These are phyloP conservation scores for Euphrasia arctica DNA, from an alignment of 305 asterid species.

Conservation along the genomic window DNA sequence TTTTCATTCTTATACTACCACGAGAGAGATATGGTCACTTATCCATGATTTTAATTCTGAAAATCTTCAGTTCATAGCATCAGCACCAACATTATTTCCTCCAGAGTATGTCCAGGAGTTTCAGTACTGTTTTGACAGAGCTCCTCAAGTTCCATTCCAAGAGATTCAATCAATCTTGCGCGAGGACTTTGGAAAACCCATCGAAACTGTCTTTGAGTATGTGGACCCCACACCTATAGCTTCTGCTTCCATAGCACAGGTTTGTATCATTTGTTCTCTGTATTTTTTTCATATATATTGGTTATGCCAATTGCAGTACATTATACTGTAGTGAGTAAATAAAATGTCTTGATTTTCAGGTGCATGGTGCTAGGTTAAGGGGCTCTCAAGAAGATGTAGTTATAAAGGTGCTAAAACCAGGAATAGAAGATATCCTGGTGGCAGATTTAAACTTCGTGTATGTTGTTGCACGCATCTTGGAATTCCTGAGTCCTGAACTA, in stretches of 20 bases:
- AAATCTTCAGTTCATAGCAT: conserved; percentile 80
- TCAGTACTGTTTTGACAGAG: conserved; percentile 92
- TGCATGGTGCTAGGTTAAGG: conserved; percentile 90
- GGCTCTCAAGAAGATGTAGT: conserved; percentile 87
- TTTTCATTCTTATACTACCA: background rate
- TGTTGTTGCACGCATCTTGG: conserved; percentile 86
- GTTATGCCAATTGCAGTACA: background rate
- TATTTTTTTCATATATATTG: background rate
- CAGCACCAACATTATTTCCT: conserved; percentile 95
- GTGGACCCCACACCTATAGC: conserved; percentile 95
- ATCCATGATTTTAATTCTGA: conserved; percentile 22
- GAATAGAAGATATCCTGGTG: conserved; percentile 83
- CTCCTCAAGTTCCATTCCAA: conserved; percentile 79
- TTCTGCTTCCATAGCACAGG: conserved; percentile 99
- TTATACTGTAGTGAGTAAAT: conserved; percentile 6
- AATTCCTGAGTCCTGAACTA: conserved; percentile 91
- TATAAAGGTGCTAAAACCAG: conserved; percentile 96
- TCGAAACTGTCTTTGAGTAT: conserved; percentile 74
- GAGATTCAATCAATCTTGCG: conserved; percentile 73
- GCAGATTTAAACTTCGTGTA: conserved; percentile 95
- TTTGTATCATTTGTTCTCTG: conserved; percentile 22
- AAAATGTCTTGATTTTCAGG: conserved; percentile 47
- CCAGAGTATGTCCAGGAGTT: conserved; percentile 93
- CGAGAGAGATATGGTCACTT: conserved; percentile 21
- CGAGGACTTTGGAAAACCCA: conserved; percentile 78